Evolutionary conservation across 495 filamentous ascomycete species (phyloP).

Genomic region (Neurospora sp.): DNA sequence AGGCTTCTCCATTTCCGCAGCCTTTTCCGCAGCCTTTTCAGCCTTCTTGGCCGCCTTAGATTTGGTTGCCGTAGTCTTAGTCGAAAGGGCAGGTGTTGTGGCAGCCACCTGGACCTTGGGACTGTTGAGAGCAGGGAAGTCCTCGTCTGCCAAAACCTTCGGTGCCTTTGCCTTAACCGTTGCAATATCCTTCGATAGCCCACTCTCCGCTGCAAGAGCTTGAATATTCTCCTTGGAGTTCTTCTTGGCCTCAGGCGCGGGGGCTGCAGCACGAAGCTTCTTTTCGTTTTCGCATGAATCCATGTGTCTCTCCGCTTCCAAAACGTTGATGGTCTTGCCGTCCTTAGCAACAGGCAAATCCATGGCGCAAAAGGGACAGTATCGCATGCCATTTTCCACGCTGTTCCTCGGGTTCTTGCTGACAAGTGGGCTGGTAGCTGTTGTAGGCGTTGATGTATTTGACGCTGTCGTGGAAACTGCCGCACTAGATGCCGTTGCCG

Average conservation of each 20-base stretch:
- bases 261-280: conserved; percentile 5
- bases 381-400: not conserved
- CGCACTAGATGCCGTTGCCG: not conserved
- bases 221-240: conserved; percentile 42
- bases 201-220: conserved; percentile 31
- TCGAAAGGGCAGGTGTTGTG: conserved; percentile 10
- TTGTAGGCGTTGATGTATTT: not conserved
- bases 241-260: conserved; percentile 31
- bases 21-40: conserved; percentile 12
- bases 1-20: conserved; percentile 4
- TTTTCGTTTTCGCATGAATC: not conserved
- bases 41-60: conserved; percentile 13
- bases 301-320: not conserved
- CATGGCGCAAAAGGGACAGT: not conserved
- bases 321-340: not conserved
- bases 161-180: conserved; percentile 29
- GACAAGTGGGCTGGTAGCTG: conserved; percentile 7
- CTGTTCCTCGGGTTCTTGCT: conserved; percentile 8
- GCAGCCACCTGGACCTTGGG: conserved; percentile 20
- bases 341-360: not conserved
- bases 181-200: conserved; percentile 38
- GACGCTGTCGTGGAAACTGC: not conserved
- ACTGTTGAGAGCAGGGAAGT: conserved; percentile 47
- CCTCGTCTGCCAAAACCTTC: conserved; percentile 41
- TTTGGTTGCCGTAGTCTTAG: conserved; percentile 19